Evolutionary conservation across 2,329 filamentous ascomycete genomes (phyloP).

Genomic region (Penicillium sclerotiorum): DNA sequence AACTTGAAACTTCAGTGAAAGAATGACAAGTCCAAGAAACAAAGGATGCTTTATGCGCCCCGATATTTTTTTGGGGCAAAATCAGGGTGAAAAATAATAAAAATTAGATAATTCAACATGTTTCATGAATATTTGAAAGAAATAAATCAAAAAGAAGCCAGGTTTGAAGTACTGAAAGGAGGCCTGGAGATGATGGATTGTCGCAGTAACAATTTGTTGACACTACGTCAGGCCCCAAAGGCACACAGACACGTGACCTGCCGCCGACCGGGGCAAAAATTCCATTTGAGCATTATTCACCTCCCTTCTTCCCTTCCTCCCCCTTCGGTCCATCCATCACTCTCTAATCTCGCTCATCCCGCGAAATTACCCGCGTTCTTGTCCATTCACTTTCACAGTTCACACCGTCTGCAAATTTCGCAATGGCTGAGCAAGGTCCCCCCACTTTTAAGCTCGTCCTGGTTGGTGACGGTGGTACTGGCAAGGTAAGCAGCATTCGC

Average conservation of each 20-base stretch:
- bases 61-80: too few relatives aligned
- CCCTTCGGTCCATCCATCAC: slow-evolving; percentile 25
- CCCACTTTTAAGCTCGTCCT: slow-evolving; percentile 99
- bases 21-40: not conserved
- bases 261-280: slow-evolving; percentile 32
- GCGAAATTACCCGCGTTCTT: slow-evolving; percentile 9
- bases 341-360: slow-evolving; percentile 26
- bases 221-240: slow-evolving; percentile 29
- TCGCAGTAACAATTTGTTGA: slow-evolving; percentile 1
- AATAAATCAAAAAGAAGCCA: not conserved
- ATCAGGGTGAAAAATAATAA: too few relatives aligned
- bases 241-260: slow-evolving; percentile 24
- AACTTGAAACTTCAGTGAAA: not conserved
- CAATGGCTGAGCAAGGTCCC: slow-evolving; percentile 65
- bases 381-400: slow-evolving; percentile 1
- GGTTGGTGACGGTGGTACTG: slow-evolving; percentile 98
- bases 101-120: too few relatives aligned
- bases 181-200: too few relatives aligned
- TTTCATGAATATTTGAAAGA: too few relatives aligned
- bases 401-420: slow-evolving; percentile 25
- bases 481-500: slow-evolving; percentile 73
- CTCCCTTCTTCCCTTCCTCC: slow-evolving; percentile 33
- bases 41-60: too few relatives aligned
- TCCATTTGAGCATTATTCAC: slow-evolving; percentile 33
- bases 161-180: too few relatives aligned